phyloP scores from a whole-genome alignment of 2,329 filamentous ascomycete genomes.

The Ploettnerulaceae sp. region DNA sequence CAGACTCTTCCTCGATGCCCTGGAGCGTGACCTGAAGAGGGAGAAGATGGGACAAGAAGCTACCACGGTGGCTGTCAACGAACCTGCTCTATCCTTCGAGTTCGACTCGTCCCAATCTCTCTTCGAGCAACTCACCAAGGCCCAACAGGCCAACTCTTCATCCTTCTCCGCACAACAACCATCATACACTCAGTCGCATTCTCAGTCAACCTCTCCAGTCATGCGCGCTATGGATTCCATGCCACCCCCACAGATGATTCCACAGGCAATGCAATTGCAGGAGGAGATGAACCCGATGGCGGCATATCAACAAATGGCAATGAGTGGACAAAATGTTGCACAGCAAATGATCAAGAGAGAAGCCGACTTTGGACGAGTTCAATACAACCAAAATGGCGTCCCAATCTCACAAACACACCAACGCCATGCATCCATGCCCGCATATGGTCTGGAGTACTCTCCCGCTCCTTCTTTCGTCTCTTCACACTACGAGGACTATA shows the following conservation, averaged over 20 bases:
- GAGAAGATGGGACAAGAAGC: constrained; percentile 99
- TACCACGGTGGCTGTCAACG: constrained; percentile 92
- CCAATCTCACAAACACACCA: constrained; percentile 80
- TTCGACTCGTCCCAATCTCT: constrained; percentile 99
- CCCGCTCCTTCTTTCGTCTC: constrained; percentile 96
- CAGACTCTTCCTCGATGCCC: constrained; percentile 90
- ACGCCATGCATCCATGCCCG: constrained; percentile 96
- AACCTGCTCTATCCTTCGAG: constrained; percentile 95
- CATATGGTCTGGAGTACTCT: constrained; percentile 92
- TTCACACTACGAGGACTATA: constrained; percentile 98
- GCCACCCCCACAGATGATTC: constrained; percentile 84
- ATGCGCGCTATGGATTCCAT: constrained; percentile 90
- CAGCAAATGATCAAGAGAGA: constrained; percentile 83
- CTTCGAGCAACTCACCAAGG: constrained; percentile 98
- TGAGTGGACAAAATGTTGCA: constrained; percentile 55
- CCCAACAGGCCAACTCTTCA: constrained; percentile 96
- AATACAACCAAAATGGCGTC: constrained; percentile 90
- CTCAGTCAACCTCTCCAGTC: constrained; percentile 81
- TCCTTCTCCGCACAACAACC: constrained; percentile 80
- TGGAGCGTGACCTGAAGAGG: constrained; percentile 95
- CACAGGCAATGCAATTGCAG: constrained; percentile 49
- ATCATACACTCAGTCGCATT: constrained; percentile 50
- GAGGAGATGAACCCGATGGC: constrained; percentile 61
- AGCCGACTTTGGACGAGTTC: constrained; percentile 72
- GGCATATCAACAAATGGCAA: constrained; percentile 63